These are phyloP conservation scores for Colletotrichum kahawae DNA, from an alignment of 2,329 filamentous ascomycete species.

Conservation along the genomic window DNA sequence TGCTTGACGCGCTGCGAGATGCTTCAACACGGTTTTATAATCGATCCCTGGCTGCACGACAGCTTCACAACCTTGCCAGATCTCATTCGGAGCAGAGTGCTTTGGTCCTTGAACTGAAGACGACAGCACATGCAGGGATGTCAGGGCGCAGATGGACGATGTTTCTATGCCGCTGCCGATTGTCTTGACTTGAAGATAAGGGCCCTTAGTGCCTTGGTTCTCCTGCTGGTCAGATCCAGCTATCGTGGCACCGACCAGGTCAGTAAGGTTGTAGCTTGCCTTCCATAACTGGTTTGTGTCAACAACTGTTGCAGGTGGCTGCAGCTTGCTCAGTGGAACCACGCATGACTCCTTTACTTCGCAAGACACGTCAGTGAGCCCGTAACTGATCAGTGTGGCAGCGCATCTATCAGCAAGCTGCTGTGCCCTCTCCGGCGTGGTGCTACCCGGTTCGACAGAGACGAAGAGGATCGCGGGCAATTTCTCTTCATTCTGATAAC, in stretches of 20 bases:
- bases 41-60: neutral
- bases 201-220: neutral
- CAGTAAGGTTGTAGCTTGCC: neutral
- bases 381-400: rapidly evolving
- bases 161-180: neutral
- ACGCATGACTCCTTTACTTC: neutral
- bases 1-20: no score
- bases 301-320: neutral
- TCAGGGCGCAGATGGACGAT: neutral
- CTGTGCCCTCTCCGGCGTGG: rapidly evolving
- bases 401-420: neutral
- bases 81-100: neutral
- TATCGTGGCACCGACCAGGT: neutral
- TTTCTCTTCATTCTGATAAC: neutral
- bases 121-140: rapidly evolving
- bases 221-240: neutral
- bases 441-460: neutral
- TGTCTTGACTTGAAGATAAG: neutral
- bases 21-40: neutral
- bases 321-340: neutral
- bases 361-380: neutral
- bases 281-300: rapidly evolving
- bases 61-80: neutral
- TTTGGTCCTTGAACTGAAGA: neutral
- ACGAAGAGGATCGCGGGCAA: neutral